Percentiles rank a stretch among this genome's conserved stretches.
phyloP scores from a whole-genome alignment of 148 eudicot species.

The Drosera capensis region DNA sequence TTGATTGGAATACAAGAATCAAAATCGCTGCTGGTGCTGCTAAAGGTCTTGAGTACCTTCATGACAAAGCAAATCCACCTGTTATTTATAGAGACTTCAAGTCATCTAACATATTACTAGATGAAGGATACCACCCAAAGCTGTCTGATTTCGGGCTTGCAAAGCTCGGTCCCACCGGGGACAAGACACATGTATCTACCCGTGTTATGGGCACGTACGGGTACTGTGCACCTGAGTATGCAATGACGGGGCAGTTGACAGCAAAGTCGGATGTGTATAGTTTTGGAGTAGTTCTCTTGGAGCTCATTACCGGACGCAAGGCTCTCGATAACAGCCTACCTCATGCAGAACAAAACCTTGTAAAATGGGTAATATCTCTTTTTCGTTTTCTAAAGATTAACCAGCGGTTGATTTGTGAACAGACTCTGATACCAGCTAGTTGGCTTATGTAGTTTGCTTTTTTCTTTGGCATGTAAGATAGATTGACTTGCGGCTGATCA shows the following conservation, averaged over 20 bases:
- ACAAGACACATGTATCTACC: conserved; percentile 48
- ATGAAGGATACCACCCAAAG: conserved; percentile 38
- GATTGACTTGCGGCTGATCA: neutral
- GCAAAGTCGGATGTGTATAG: conserved; percentile 56
- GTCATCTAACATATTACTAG: conserved; percentile 47
- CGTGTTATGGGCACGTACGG: conserved; percentile 62
- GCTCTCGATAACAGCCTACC: conserved; percentile 39
- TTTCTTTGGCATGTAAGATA: neutral
- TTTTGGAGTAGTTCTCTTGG: conserved; percentile 52
- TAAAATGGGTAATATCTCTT: conserved; percentile 34
- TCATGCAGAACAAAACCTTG: conserved; percentile 40
- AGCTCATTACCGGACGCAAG: conserved; percentile 44
- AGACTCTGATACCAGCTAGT: neutral
- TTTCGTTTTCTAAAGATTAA: neutral
- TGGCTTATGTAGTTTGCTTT: neutral
- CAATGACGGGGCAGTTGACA: conserved; percentile 56
- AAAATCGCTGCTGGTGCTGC: conserved; percentile 57
- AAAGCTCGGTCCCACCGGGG: conserved; percentile 51
- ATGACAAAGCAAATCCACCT: conserved; percentile 47
- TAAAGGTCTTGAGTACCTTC: conserved; percentile 50
- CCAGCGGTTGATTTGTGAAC: neutral
- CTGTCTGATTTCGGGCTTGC: conserved; percentile 59
- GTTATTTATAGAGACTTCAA: conserved; percentile 52
- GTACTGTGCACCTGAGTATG: conserved; percentile 54
- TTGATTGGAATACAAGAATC: conserved; percentile 59